A percentile compares a stretch with the other conserved stretches of the same genome.
Conservation (phyloP, 164 flowering plant species). For the Stephania yunnanensis region DNA sequence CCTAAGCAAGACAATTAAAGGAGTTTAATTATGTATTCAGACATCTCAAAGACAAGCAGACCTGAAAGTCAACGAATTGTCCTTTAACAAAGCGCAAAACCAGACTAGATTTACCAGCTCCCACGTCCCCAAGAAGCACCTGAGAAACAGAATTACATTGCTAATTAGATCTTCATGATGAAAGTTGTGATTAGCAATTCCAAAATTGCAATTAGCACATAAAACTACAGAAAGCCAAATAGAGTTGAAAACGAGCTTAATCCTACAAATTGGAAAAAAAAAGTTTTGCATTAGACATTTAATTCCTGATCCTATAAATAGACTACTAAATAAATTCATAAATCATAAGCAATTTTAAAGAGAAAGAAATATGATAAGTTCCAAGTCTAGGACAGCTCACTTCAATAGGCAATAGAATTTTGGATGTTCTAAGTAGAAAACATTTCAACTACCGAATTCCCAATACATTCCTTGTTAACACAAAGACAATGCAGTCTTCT, state of each 20-base stretch:
- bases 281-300: background rate
- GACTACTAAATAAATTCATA: background rate
- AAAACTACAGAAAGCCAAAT: background rate
- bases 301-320: background rate
- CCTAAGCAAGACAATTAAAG: background rate
- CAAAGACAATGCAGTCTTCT: background rate
- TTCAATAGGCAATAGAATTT: background rate
- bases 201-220: no score
- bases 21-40: background rate
- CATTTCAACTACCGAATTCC: background rate
- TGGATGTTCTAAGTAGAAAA: background rate
- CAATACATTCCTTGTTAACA: background rate
- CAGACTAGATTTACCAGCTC: constrained; percentile 3
- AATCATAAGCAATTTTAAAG: background rate
- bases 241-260: background rate
- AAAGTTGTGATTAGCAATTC: background rate
- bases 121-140: constrained; percentile 1
- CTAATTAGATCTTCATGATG: background rate
- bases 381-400: background rate
- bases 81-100: constrained; percentile 1
- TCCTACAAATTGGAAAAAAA: background rate
- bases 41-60: background rate
- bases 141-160: background rate
- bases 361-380: background rate
- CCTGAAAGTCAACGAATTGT: background rate